phyloP scores from a whole-genome alignment of 1,284 basidiomycete genomes.

The Ustilago shanxiensis region DNA sequence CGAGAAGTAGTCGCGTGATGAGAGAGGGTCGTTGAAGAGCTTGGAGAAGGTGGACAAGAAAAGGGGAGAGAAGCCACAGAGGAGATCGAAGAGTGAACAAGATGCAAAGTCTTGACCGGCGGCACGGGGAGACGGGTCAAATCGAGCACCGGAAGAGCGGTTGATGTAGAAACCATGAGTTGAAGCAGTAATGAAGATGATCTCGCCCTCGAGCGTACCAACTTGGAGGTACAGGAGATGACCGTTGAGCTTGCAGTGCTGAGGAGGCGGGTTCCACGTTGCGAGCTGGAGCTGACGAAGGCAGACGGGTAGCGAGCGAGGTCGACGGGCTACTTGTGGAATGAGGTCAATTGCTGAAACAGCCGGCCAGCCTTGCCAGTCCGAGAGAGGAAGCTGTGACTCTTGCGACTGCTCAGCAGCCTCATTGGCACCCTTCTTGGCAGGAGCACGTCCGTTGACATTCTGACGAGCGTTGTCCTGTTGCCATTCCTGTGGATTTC shows the following conservation, averaged over 20 bases:
- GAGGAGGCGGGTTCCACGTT: conserved; percentile 76
- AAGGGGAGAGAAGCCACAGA: conserved; percentile 72
- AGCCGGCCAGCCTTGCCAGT: conserved; percentile 71
- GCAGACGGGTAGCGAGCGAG: conserved; percentile 67
- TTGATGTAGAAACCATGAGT: conserved; percentile 75
- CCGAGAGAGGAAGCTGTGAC: conserved; percentile 62
- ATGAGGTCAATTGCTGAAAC: conserved; percentile 67
- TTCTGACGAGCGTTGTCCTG: conserved; percentile 30
- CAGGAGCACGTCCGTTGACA: conserved; percentile 29
- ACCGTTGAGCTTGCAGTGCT: conserved; percentile 73
- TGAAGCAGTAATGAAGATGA: conserved; percentile 73
- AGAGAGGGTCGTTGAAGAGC: conserved; percentile 68
- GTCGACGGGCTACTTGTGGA: conserved; percentile 62
- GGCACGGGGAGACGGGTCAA: conserved; percentile 63
- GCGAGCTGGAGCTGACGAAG: conserved; percentile 74
- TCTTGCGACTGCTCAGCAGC: conserved; percentile 11
- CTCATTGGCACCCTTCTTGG: conserved; percentile 31
- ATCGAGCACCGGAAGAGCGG: conserved; percentile 69
- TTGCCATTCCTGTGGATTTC: conserved; percentile 70
- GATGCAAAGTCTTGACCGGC: conserved; percentile 63
- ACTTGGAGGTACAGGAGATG: conserved; percentile 75
- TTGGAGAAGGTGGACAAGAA: conserved; percentile 68
- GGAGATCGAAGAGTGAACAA: conserved; percentile 74
- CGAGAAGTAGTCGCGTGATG: conserved; percentile 69
- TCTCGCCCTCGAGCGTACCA: conserved; percentile 74